Evolutionary conservation across 768 basidiomycete species (phyloP).

Genomic region (Mycena vulgaris): DNA sequence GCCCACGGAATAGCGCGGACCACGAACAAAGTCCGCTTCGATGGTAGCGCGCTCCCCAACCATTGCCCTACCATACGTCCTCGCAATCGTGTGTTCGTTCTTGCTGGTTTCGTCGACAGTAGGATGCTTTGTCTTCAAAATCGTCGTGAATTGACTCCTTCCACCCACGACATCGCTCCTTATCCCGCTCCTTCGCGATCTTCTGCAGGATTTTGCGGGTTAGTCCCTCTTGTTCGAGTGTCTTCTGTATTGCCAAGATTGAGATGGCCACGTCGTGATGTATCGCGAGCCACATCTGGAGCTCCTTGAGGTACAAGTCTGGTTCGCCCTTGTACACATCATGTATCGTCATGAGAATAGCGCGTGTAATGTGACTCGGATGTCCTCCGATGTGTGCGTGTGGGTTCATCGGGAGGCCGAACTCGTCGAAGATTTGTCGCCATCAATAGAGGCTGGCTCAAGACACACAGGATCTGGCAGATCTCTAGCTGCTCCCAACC

Average conservation of each 20-base stretch:
- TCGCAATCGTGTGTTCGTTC: background rate
- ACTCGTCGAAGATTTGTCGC: background rate
- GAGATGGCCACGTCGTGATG: background rate
- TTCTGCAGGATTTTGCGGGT: background rate
- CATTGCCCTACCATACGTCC: background rate
- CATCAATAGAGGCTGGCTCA: background rate
- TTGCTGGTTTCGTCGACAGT: constrained; percentile 7
- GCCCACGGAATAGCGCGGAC: background rate
- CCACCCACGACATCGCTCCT: background rate
- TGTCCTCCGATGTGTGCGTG: background rate
- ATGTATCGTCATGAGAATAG: background rate
- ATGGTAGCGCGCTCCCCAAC: background rate
- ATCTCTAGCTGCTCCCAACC: background rate
- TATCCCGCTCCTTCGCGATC: background rate
- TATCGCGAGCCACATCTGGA: background rate
- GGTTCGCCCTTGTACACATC: background rate
- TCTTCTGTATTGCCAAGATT: background rate
- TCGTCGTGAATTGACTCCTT: no score
- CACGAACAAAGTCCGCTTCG: background rate
- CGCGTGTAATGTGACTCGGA: background rate
- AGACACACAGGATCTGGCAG: background rate
- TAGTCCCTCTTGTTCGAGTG: background rate
- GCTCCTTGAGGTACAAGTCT: background rate
- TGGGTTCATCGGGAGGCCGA: background rate
- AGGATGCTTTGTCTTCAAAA: no score